Evolutionary conservation across 1,139 yeast species (phyloP), one percentile per base, ranked within the genome.

Genomic region (Candida neerlandica): DNA sequence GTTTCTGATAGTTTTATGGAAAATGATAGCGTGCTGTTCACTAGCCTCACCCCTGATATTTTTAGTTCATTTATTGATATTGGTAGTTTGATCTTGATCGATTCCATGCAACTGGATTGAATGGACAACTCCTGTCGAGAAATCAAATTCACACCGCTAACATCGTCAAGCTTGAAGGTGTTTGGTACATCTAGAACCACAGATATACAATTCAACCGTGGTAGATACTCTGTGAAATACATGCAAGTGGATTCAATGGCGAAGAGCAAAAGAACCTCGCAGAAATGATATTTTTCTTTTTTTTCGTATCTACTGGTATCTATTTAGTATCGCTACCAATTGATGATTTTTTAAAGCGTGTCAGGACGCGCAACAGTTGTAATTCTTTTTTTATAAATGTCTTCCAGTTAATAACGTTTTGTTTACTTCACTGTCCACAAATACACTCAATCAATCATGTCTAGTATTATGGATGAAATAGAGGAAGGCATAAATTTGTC

Each of bases 201-300:
- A 3, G 76, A 60, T n/a, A 74, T 56, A 30, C 67, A 57, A 39
- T 63, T 62, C 19, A 75, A 56, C 48, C 79, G 62, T 10, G 79
- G 77, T n/a, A 75, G 62, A 49, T 65, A 65, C 52, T 75, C 80
- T n/a, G 70, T 57, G 41, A 61, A 58, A 50, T 68, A 71, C 77
- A 72, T 72, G 10, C 35, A 11, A 16, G 9, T 19, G n/a, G 26
- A 5, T 16, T n/a, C 3, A 15, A 29, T 12, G 27, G 21, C n/a
- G 19, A 21, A 37, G 27, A 37, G 27, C 16, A 19, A 21, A n/a
- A 21, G 29, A 37, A 37, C 14, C 2, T 14, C 14, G 14, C 6
- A 23, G 18, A 15, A 23, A 21, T 21, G 27, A 10, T 18, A 14
- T 37, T 37, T 18, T 37, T 21, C 2, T 10, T 23, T 23, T 23